phyloP scores from a whole-genome alignment of 2,329 filamentous ascomycete genomes.

The Penicillium hordei region DNA sequence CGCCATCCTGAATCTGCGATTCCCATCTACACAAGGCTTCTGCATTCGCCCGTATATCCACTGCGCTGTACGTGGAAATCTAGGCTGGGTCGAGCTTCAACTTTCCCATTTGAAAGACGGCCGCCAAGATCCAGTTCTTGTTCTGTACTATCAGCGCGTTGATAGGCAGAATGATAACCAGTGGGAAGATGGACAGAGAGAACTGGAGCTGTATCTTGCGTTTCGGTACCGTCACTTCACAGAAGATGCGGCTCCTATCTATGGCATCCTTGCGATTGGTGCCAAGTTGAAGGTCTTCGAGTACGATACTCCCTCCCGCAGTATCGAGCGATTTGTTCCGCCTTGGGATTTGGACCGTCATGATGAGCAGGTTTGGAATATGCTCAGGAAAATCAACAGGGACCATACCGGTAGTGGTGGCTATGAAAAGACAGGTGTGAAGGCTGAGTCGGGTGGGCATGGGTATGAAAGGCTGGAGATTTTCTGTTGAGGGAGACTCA shows the following conservation, averaged over 20 bases:
- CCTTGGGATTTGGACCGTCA: conserved; percentile 2
- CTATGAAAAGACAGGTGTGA: not conserved
- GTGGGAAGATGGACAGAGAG: not conserved
- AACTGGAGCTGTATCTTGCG: not conserved
- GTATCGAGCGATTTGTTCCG: conserved; percentile 1
- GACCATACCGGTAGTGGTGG: not conserved
- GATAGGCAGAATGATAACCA: not conserved
- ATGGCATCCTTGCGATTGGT: not conserved
- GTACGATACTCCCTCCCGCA: not conserved
- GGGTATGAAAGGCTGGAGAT: too few relatives aligned
- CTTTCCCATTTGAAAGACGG: not conserved
- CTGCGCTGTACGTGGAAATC: not conserved
- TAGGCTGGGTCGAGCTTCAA: not conserved
- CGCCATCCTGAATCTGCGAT: not conserved
- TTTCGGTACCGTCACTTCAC: not conserved
- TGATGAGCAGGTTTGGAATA: not conserved
- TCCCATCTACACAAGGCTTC: conserved; percentile 1
- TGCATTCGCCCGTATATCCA: not conserved
- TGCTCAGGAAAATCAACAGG: not conserved
- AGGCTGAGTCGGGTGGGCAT: not conserved
- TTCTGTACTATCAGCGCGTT: not conserved
- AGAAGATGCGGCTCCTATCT: not conserved
- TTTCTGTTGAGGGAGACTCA: not conserved
- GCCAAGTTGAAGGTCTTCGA: not conserved
- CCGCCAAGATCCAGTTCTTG: not conserved